phyloP scores from a whole-genome alignment of 1,284 basidiomycete species.

The Ganoderma multipileum region DNA sequence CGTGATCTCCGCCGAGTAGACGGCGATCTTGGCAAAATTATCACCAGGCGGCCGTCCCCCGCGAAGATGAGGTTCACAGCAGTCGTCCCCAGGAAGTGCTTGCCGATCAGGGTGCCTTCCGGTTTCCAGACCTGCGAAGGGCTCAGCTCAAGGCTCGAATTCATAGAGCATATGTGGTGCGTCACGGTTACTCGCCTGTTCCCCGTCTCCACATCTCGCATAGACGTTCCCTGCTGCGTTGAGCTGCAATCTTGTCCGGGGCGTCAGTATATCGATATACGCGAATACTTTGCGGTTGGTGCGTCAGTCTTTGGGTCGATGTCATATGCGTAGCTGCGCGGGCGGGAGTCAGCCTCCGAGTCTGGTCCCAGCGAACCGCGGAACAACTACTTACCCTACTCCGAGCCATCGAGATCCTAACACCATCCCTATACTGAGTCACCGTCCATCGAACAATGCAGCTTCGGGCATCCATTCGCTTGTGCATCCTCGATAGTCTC shows the following conservation, averaged over 20 bases:
- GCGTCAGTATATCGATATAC: conserved; percentile 70
- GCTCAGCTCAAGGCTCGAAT: neutral
- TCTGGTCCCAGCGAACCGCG: too few species aligned
- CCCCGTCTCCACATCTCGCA: conserved; percentile 74
- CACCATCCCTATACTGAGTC: too few species aligned
- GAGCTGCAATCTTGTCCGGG: conserved; percentile 64
- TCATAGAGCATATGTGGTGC: neutral
- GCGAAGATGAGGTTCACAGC: conserved; percentile 77
- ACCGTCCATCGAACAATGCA: too few species aligned
- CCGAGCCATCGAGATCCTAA: too few species aligned
- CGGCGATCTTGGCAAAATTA: conserved; percentile 36
- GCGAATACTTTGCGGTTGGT: conserved; percentile 76
- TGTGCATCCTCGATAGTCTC: too few species aligned
- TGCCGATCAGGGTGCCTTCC: conserved; percentile 71
- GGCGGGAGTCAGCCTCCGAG: neutral
- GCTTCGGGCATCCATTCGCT: too few species aligned
- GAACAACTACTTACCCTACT: too few species aligned
- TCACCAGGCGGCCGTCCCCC: conserved; percentile 65
- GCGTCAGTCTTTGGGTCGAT: conserved; percentile 63
- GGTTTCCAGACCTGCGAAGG: conserved; percentile 65
- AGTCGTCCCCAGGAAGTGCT: conserved; percentile 69
- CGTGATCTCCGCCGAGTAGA: conserved; percentile 56
- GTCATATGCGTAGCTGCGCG: conserved; percentile 71
- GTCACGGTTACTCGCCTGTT: conserved; percentile 59
- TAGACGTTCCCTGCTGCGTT: conserved; percentile 76